Percentiles rank a stretch among this genome's conserved stretches.
phyloP scores from a whole-genome alignment of 2,329 filamentous ascomycete genomes.

The Verticillium longisporum region DNA sequence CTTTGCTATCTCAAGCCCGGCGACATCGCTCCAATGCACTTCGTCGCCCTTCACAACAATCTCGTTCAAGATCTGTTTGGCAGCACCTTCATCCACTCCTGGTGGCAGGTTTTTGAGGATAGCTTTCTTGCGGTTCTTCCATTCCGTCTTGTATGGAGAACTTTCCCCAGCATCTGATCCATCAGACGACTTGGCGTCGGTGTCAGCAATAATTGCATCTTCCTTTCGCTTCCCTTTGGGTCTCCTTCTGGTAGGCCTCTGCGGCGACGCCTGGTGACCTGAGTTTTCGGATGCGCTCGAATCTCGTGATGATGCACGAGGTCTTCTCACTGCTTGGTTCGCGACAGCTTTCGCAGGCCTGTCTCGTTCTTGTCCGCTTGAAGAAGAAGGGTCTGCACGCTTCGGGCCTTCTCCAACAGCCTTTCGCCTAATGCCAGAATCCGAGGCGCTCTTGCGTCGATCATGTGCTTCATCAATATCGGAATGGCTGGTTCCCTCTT shows the following conservation, averaged over 20 bases:
- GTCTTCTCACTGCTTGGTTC: not conserved
- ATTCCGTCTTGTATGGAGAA: constrained; percentile 37
- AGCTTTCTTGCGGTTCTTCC: constrained; percentile 54
- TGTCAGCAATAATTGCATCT: constrained; percentile 29
- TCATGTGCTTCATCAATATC: constrained; percentile 3
- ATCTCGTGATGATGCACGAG: not conserved
- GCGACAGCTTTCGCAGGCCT: not conserved
- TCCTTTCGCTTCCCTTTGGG: constrained; percentile 21
- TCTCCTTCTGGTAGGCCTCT: not conserved
- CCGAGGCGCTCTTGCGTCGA: constrained; percentile 5
- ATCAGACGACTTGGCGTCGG: constrained; percentile 33
- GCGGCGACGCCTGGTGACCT: not conserved
- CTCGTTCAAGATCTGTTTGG: constrained; percentile 90
- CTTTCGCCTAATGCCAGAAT: constrained; percentile 4
- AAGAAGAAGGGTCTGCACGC: not conserved
- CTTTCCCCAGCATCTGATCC: constrained; percentile 26
- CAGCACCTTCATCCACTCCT: constrained; percentile 74
- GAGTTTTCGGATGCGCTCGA: constrained; percentile 5
- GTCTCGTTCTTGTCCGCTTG: constrained; percentile 6
- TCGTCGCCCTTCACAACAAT: constrained; percentile 92
- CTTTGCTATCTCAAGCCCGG: constrained; percentile 85
- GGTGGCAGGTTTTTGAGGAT: constrained; percentile 73
- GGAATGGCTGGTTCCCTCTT: not conserved
- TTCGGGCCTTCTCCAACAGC: not conserved
- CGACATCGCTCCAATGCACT: constrained; percentile 91